phyloP scores from a whole-genome alignment of 73 alveolate genomes.

The Paramecium octaurelia region DNA sequence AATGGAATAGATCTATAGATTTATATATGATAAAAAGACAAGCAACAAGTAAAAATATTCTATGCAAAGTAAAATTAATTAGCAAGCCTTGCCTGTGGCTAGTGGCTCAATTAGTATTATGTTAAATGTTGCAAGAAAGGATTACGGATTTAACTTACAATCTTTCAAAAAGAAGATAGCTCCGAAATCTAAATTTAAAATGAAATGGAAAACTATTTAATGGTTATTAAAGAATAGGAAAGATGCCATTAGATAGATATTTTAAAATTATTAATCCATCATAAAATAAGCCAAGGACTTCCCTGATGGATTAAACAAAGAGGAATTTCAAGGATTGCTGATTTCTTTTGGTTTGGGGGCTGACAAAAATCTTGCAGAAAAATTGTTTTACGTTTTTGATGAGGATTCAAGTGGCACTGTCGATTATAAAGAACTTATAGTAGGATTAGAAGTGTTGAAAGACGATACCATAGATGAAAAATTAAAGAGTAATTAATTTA shows the following conservation, averaged over 20 bases:
- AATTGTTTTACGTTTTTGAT: conserved; percentile 77
- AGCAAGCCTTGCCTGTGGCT: conserved; percentile 60
- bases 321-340: conserved; percentile 52
- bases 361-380: conserved; percentile 63
- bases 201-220: conserved; percentile 66
- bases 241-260: conserved; percentile 58
- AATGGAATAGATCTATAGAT: conserved; percentile 4
- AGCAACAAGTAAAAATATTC: conserved; percentile 53
- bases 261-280: conserved; percentile 50
- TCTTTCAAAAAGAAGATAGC: conserved; percentile 59
- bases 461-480: conserved; percentile 79
- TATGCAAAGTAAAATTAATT: conserved; percentile 51
- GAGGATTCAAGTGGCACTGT: conserved; percentile 86
- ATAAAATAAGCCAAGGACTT: conserved; percentile 51
- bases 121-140: conserved; percentile 59
- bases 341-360: conserved; percentile 61
- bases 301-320: conserved; percentile 53
- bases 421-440: conserved; percentile 80
- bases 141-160: conserved; percentile 55
- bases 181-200: conserved; percentile 60
- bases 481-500: conserved; percentile 60
- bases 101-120: conserved; percentile 59
- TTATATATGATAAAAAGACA: neutral
- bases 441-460: conserved; percentile 80
- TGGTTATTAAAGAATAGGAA: conserved; percentile 59